Conservation (phyloP, 2,329 filamentous ascomycete species). For the Ceratocystis huliohia region DNA sequence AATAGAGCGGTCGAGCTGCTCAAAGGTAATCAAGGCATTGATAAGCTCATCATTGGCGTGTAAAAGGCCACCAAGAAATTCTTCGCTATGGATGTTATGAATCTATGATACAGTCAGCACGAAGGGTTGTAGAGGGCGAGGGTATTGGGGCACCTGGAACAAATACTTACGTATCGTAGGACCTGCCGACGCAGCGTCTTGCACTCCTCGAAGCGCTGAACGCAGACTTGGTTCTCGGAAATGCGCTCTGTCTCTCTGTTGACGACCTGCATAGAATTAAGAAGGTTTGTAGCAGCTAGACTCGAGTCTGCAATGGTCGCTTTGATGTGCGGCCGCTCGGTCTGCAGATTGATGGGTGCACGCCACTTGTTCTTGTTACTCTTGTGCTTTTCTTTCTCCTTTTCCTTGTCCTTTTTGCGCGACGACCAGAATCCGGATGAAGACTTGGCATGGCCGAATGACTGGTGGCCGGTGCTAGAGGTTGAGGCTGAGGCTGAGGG, state of each 20-base stretch:
- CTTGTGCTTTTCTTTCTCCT: conserved; percentile 33
- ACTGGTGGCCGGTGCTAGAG: conserved; percentile 16
- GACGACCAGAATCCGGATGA: conserved; percentile 31
- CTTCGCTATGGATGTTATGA: conserved; percentile 77
- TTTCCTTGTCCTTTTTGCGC: conserved; percentile 39
- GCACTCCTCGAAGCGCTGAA: conserved; percentile 70
- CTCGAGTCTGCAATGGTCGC: conserved; percentile 79
- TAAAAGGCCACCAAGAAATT: conserved; percentile 81
- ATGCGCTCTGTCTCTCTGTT: conserved; percentile 82
- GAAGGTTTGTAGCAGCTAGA: conserved; percentile 79
- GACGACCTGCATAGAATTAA: conserved; percentile 76
- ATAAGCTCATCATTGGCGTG: conserved; percentile 96
- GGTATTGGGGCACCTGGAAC: background rate
- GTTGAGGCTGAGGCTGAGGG: background rate
- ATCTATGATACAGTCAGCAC: conserved; percentile 40
- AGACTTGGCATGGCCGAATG: conserved; percentile 29
- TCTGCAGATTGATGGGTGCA: conserved; percentile 67
- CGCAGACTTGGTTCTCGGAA: conserved; percentile 65
- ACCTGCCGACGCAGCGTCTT: conserved; percentile 76
- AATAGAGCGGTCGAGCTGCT: conserved; percentile 79
- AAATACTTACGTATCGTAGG: conserved; percentile 57
- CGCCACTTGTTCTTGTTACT: conserved; percentile 42
- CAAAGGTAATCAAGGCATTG: conserved; percentile 81
- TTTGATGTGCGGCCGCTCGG: conserved; percentile 77
- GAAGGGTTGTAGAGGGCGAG: background rate